phyloP scores from a whole-genome alignment of 176 grass and related monocot species.

The Carex parvula region DNA sequence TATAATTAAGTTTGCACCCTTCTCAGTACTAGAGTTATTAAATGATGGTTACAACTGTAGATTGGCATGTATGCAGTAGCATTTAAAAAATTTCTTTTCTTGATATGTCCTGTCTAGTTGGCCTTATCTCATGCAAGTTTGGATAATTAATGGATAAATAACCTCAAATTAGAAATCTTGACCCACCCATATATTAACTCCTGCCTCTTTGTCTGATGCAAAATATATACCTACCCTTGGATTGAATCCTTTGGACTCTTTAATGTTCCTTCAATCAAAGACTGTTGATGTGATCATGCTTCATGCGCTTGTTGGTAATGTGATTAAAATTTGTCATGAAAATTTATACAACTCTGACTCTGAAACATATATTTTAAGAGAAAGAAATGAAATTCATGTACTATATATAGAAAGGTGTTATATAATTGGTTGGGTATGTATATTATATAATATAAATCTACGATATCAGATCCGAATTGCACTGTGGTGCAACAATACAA shows the following conservation, averaged over 20 bases:
- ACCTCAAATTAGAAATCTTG: conserved; percentile 20
- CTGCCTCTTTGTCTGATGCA: conserved; percentile 18
- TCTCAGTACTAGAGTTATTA: neutral
- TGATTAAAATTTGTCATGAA: neutral
- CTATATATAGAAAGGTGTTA: no score
- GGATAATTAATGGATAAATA: conserved; percentile 16
- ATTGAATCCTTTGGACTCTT: conserved; percentile 1
- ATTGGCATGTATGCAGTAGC: neutral
- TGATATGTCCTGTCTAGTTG: conserved; percentile 8
- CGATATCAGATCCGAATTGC: no score
- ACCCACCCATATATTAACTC: conserved; percentile 13
- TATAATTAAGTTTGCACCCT: neutral
- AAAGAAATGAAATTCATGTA: no score
- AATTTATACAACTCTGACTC: neutral
- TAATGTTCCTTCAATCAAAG: conserved; percentile 3
- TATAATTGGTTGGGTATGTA: no score
- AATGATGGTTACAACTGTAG: neutral
- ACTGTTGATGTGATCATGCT: neutral
- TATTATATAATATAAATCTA: no score
- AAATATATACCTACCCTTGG: conserved; percentile 1
- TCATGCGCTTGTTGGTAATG: neutral
- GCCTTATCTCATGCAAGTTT: conserved; percentile 11
- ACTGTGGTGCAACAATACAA: no score
- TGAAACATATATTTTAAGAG: no score
- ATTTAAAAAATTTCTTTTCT: neutral